phyloP scores from a whole-genome alignment of 2,329 filamentous ascomycete species.

The Bisporella sp. region DNA sequence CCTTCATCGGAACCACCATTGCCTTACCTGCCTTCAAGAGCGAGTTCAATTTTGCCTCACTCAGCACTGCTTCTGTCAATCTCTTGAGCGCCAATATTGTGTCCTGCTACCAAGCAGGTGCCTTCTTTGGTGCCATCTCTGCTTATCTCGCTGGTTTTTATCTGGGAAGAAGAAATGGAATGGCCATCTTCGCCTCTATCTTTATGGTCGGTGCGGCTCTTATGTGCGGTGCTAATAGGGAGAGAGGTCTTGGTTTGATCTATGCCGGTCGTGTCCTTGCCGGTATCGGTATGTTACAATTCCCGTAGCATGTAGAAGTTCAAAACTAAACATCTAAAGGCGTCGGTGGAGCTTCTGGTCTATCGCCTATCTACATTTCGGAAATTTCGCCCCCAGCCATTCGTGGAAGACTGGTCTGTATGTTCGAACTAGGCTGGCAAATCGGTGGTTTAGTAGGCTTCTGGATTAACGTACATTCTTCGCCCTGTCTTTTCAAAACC shows the following conservation, averaged over 20 bases:
- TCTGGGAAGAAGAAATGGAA: conserved; percentile 57
- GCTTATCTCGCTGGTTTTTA: conserved; percentile 62
- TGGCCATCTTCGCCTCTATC: conserved; percentile 52
- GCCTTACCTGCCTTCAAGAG: conserved; percentile 60
- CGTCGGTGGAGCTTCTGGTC: conserved; percentile 55
- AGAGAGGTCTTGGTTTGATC: conserved; percentile 52
- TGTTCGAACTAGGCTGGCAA: conserved; percentile 62
- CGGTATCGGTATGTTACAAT: conserved; percentile 45
- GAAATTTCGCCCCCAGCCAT: conserved; percentile 56
- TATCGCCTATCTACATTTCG: conserved; percentile 56
- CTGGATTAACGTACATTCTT: conserved; percentile 41
- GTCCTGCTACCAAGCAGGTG: conserved; percentile 74
- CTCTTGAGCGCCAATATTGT: conserved; percentile 69
- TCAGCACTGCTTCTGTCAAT: conserved; percentile 37
- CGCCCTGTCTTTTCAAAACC: conserved; percentile 24
- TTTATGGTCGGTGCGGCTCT: conserved; percentile 67
- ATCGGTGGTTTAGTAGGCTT: conserved; percentile 57
- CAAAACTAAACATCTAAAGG: no score
- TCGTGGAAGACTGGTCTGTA: conserved; percentile 56
- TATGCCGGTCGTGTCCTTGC: conserved; percentile 56
- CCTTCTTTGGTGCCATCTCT: conserved; percentile 72
- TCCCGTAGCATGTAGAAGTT: conserved; percentile 40
- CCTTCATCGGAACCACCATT: conserved; percentile 74
- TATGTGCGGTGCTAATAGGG: conserved; percentile 60
- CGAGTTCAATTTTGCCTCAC: conserved; percentile 60